Base-by-base conservation (phyloP, 768 basidiomycete species). In the Clavaria fumosa region DNA sequence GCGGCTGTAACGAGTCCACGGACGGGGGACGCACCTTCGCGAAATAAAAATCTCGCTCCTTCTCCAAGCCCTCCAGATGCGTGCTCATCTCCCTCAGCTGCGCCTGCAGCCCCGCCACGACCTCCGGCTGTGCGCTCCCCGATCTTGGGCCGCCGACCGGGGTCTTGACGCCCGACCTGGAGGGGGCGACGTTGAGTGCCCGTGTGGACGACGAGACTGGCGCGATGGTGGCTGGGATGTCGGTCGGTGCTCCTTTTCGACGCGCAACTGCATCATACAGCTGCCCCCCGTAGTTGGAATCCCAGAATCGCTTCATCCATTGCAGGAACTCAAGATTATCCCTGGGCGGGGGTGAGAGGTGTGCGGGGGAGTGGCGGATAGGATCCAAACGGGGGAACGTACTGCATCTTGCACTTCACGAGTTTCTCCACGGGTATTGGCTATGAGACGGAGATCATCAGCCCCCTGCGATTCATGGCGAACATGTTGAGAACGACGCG, bases 341-440 rank as follows among this genome's bases (percentile, higher is more conserved):
- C 59, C 84, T 85, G 49, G 23, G 34, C 19, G 40, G 26, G 17
- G 18, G 31, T 31, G 20, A 21, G 22, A 27, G 43, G 22, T 23
- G 39, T 39, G 24, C 21, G 30, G 26, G 14, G 22, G 31, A 7
- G 20, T 31, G 35, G 41, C 14, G 42, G 26, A 45, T 28, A 26
- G 11, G 9, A 24, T 18, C n/a, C 15, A 27, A 15, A 17, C 22
- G 19, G 41, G 34, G 35, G 20, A 26, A 77, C 83, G 55, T 62
- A 84, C 80, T 96, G 93, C 91, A 97, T 97, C 65, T 96, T 97
- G 66, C 95, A 99, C 61, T 91, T 91, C 34, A 85, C 75, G 24
- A 99, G 75, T 50, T 69, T 79, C 49, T 97, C 93, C n/a, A 99
- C 81, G 5, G 72, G 84, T 55, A 99, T 90, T 19, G 91, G 91